A percentile compares a stretch with the other conserved stretches of the same genome.
These are phyloP conservation scores for Aspergillus asperescens DNA, from an alignment of 495 filamentous ascomycete species.

Conservation along the genomic window DNA sequence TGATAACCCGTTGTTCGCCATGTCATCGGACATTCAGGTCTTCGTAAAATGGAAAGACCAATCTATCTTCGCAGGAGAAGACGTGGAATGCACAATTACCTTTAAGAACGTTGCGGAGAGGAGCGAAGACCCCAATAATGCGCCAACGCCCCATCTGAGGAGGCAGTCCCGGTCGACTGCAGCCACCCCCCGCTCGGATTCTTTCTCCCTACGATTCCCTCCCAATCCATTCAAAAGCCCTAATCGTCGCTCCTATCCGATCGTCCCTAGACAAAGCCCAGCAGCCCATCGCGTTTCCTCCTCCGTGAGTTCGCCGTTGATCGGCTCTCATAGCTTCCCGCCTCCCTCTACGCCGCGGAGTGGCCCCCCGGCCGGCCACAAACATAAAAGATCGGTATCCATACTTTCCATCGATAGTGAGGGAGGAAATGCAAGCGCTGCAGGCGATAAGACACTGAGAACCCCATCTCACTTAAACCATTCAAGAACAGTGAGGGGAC, in stretches of 20 bases:
- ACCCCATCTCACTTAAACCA: slow-evolving; percentile 36
- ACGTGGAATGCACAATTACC: slow-evolving; percentile 88
- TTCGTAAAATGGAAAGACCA: slow-evolving; percentile 89
- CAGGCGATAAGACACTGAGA: slow-evolving; percentile 39
- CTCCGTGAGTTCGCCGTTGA: slow-evolving; percentile 42
- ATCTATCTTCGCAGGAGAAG: slow-evolving; percentile 91
- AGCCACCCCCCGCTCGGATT: slow-evolving; percentile 34
- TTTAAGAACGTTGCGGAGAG: slow-evolving; percentile 78
- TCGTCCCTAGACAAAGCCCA: slow-evolving; percentile 31
- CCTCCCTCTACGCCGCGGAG: slow-evolving; percentile 39
- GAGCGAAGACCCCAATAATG: slow-evolving; percentile 27
- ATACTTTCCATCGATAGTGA: slow-evolving; percentile 85
- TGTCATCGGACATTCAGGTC: slow-evolving; percentile 73
- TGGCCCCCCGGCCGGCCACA: slow-evolving; percentile 36
- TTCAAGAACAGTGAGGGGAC: slow-evolving; percentile 50
- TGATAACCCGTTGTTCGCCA: slow-evolving; percentile 34
- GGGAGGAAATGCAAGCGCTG: slow-evolving; percentile 16
- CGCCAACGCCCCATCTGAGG: slow-evolving; percentile 38
- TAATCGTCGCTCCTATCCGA: slow-evolving; percentile 35
- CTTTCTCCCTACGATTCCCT: slow-evolving; percentile 40
- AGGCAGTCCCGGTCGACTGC: slow-evolving; percentile 43
- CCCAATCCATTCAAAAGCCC: slow-evolving; percentile 35
- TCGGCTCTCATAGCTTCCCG: slow-evolving; percentile 44
- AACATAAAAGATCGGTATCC: slow-evolving; percentile 79
- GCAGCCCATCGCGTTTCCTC: slow-evolving; percentile 40